These are phyloP conservation scores for Geotrichum restrictum DNA, from an alignment of 1,139 yeast species.

Conservation along the genomic window DNA sequence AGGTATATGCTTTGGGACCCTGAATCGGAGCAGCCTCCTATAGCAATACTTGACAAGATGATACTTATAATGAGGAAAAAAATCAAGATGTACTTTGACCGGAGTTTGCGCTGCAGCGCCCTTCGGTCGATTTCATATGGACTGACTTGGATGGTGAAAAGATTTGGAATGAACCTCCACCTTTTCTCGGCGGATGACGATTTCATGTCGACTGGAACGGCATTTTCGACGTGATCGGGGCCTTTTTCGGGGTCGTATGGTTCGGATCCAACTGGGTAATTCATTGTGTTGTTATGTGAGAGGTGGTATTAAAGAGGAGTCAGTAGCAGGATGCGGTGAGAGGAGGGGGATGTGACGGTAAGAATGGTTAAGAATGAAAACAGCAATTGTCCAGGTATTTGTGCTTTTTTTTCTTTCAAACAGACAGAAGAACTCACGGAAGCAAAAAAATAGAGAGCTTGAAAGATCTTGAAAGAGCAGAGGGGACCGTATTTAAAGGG, in stretches of 20 bases:
- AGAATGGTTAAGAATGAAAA: too few relatives aligned
- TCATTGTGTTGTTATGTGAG: not conserved
- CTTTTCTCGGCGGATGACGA: not conserved
- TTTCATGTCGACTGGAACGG: not conserved
- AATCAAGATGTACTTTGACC: conserved; percentile 26
- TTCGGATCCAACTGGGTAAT: not conserved
- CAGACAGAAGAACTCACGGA: too few relatives aligned
- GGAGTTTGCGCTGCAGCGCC: conserved; percentile 19
- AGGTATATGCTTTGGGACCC: conserved; percentile 27
- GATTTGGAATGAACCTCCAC: conserved; percentile 8
- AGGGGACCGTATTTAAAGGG: too few relatives aligned
- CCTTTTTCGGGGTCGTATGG: conserved; percentile 8
- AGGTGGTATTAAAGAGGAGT: not conserved
- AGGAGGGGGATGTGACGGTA: too few relatives aligned
- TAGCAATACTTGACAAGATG: conserved; percentile 26
- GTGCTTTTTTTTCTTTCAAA: too few relatives aligned
- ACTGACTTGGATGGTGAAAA: conserved; percentile 9
- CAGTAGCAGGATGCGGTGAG: not conserved
- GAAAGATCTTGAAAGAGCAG: too few relatives aligned
- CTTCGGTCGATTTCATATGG: conserved; percentile 14
- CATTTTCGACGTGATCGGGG: not conserved
- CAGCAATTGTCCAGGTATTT: too few relatives aligned
- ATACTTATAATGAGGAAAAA: conserved; percentile 26
- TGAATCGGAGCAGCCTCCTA: conserved; percentile 29
- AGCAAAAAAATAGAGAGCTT: too few relatives aligned